Evolutionary conservation across 2,329 filamentous ascomycete species (phyloP), one percentile per base, ranked within the genome.

Genomic region (Thelonectria olida): DNA sequence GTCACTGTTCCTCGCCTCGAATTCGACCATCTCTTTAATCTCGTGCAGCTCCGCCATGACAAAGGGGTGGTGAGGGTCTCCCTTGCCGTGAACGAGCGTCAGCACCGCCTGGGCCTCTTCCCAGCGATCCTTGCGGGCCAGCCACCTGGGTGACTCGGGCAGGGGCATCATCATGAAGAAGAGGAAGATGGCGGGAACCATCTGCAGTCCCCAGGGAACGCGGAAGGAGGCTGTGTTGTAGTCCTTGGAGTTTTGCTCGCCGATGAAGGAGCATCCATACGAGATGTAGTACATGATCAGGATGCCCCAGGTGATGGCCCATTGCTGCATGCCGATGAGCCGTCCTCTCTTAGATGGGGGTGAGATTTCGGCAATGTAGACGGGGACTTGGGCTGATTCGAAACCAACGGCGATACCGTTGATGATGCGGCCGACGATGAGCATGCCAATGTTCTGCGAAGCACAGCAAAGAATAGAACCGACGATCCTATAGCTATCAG

Each of bases 1-100:
- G 65, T 93, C 84, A 13, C 87, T 80, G 72, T 92, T 90, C 23
- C 83, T 79, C 17, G 87, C 84, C 76, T 96, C 92, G 64, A 94
- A 91, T 51, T 92, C 89, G 68, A 90, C 86, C 75, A 88, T 89
- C 38, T 90, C 86, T 65, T 87, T 85, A 73, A 96, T 95, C 66
- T 94, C 91, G 19, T 87, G 79, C 73, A 91, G 79, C 74, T 96
- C 92, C 81, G 84, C 9, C 77, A 77, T 39, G 9, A 95, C 92
- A 66, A 91, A 90, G 0, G 87, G 85, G 39, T 85, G 85, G 69
- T 88, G 81, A 2, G 80, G 77, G 63, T 93, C 85, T 2, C 91
- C 90, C 54, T 89, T 82, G 38, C 85, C 88, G 70, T 92, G 89
- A 2, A 91, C 86, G 27, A 90, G 79, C 1, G 81, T 82, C 36